Base-by-base conservation (phyloP, 176 grass and related monocot species). In the Bonia amplexicaulis region DNA sequence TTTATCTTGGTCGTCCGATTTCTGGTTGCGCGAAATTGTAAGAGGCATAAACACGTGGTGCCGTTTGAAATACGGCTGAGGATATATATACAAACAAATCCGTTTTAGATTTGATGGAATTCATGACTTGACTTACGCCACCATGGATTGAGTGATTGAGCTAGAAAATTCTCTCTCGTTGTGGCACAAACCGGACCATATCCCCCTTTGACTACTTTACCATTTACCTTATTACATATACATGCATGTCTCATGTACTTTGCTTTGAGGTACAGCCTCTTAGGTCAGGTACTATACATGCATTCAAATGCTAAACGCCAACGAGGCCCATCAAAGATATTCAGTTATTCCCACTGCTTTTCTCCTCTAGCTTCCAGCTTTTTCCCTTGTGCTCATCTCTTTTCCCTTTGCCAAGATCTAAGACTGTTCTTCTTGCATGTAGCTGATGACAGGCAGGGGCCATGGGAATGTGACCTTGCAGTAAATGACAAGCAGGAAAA, bases 231-330 rank as follows among this genome's bases (percentile, higher is more conserved):
- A 73, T 66, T 68, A 31, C 31, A 82, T 41, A 82, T 55, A 15
- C 26, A 47, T 49, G 69, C 41, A 61, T 45, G 89, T 49, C 22
- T 73, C 74, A 44, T 84, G 75, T 90, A 80, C 80, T 84, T 87
- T 79, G 75, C 60, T 87, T 84, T 58, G 51, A 80, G 84, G 85
- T 63, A 63, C 60, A 63, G 5, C 25, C 66, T 69, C 88, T 86
- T 60, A 82, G 84, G 84, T 79, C 74, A 90, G 74, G 76, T 87
- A 84, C 60, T 67, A 68, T 74, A 80, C 89, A 90, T 87, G 61
- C 68, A 57, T 87, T 93, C 94, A 96, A 93, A 93, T 91, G 81
- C 91, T 91, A 93, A 58, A 47, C 40, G 88, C 94, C 91, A 93
- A 96, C 76, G 65, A 70, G 80, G 49, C 66, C 74, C 59, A 87